Conservation (phyloP, 148 eudicot species). For the Selenicereus undatus region DNA sequence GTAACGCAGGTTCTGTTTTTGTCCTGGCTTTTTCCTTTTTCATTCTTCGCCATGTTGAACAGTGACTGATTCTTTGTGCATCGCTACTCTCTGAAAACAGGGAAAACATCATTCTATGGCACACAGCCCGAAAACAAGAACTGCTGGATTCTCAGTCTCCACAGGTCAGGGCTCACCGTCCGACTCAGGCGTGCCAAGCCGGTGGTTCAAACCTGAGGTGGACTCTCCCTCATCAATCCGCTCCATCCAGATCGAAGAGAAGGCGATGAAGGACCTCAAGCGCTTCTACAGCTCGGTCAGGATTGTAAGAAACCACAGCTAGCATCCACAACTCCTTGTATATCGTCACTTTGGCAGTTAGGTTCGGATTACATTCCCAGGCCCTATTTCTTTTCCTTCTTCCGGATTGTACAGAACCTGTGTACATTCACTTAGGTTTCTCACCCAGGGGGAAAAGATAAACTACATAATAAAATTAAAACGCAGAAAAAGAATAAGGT, state of each 20-base stretch:
- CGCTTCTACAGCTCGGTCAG: slow-evolving; percentile 88
- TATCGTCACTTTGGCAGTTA: slow-evolving; percentile 3
- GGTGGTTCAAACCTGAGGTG: slow-evolving; percentile 90
- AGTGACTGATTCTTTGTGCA: background rate
- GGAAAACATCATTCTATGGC: slow-evolving; percentile 51
- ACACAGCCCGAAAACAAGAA: slow-evolving; percentile 77
- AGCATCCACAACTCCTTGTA: background rate
- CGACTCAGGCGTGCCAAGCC: slow-evolving; percentile 51
- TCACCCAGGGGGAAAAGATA: background rate
- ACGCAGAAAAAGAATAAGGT: slow-evolving; percentile 1
- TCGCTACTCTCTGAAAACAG: slow-evolving; percentile 29
- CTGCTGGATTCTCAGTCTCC: slow-evolving; percentile 69
- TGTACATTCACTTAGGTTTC: slow-evolving; percentile 30
- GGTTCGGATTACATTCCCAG: slow-evolving; percentile 9
- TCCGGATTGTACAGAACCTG: slow-evolving; percentile 15
- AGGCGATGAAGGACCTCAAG: slow-evolving; percentile 86
- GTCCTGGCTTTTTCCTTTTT: background rate
- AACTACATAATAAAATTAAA: background rate
- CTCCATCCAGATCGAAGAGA: slow-evolving; percentile 92
- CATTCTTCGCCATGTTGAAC: background rate
- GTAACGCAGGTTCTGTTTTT: too few species aligned
- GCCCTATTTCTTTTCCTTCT: slow-evolving; percentile 7
- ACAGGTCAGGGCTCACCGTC: slow-evolving; percentile 81
- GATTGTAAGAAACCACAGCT: slow-evolving; percentile 61
- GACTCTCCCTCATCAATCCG: slow-evolving; percentile 81